Conservation (phyloP, 2,329 filamentous ascomycete species). For the Botrytis sinoallii region DNA sequence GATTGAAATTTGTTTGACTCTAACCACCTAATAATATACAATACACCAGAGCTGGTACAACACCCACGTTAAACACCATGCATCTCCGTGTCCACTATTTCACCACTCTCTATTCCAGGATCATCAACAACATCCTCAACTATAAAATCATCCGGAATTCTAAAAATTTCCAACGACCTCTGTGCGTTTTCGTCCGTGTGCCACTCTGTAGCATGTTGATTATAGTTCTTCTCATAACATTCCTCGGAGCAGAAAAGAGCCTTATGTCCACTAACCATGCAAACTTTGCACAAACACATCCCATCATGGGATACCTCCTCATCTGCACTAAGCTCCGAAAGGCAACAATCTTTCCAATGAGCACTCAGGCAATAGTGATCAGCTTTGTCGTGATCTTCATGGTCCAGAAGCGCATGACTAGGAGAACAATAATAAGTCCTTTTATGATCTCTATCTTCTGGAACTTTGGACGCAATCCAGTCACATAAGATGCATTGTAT, state of each 20-base stretch:
- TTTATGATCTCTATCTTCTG: constrained; percentile 22
- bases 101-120: constrained; percentile 7
- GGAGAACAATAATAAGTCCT: constrained; percentile 32
- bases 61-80: not conserved
- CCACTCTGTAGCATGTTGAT: constrained; percentile 10
- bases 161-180: not conserved
- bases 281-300: constrained; percentile 11
- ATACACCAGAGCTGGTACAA: not conserved
- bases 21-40: not conserved
- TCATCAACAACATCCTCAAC: constrained; percentile 3
- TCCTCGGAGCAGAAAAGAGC: constrained; percentile 9
- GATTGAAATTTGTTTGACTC: not conserved
- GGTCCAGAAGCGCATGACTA: constrained; percentile 27
- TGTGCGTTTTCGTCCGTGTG: constrained; percentile 12
- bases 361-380: constrained; percentile 10
- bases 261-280: constrained; percentile 7
- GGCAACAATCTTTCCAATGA: constrained; percentile 10
- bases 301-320: not conserved
- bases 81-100: constrained; percentile 11
- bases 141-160: not conserved
- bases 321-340: not conserved
- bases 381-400: not conserved
- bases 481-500: constrained; percentile 35
- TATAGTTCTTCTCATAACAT: constrained; percentile 8
- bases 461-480: constrained; percentile 29